Base-by-base conservation (phyloP, 495 filamentous ascomycete genomes). In the Clavariopsis aquatica region DNA sequence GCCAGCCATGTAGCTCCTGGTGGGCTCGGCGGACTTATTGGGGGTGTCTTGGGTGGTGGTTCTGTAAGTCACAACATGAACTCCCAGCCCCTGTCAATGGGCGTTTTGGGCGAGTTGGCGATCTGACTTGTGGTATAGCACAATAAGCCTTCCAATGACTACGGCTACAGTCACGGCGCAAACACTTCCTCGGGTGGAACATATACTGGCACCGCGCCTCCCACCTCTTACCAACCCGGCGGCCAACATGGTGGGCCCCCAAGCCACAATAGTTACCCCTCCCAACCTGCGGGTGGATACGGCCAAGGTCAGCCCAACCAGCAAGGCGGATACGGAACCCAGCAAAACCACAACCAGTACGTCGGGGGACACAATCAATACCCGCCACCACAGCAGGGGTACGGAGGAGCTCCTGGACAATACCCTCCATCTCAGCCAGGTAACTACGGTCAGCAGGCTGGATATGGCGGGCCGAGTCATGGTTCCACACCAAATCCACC, bases 171-270 rank as follows among this genome's bases (percentile, higher is more conserved):
- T 9, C 68, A 72, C 22, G 63, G 62, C 19, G 67, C 59, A 38
- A 61, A 64, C 29, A 54, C 57, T 20, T 74, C 74, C 10, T 72
- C 71, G 27, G 60, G 71, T 28, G 72, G 71, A 23, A 71, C 71
- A 10, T 79, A 79, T 43, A 71, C 74, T 17, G 76, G 74, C 26
- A 67, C 71, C 62, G 77, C 77, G n/a, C 77, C 76, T 19, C 71
- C 76, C 15, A 71, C 76, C 1, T 63, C 74, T 17, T 78, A 79
- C 46, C 70, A 77, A 55, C 72, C 74, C 0, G 64, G 69, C n/a
- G 65, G 52, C 13, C 69, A 74, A 26, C 55, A 58, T 38, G 22
- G 34, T 49, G 43, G 51, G 24, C n/a, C 57, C 8, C 46, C 59
- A 24, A 57, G 53, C 52, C 27, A 28, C 29, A 62, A 67, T 38